Evolutionary conservation across 306 rosid genomes (phyloP), one percentile per base, ranked within the genome.

Genomic region (Vicia villosa): DNA sequence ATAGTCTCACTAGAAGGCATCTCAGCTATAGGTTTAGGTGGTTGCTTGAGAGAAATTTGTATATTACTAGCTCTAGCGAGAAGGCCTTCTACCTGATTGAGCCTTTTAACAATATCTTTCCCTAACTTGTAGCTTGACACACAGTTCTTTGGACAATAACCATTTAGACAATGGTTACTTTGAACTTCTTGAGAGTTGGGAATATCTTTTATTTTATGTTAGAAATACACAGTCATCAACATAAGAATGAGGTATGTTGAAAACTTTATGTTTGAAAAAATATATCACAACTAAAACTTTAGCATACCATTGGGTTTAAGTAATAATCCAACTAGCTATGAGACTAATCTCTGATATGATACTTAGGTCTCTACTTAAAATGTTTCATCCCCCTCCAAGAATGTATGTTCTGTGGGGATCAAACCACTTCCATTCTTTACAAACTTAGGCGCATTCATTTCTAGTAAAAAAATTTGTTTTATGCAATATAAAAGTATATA

Each of bases 121-220:
- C 74, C 74, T 0, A 59, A 12, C 19, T 78, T 66, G 58, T 52
- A 52, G 32, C 70, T 72, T 47, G 59, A 37, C 14, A 6, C 1
- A 28, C 59, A 72, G 5, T 71, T 46, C 47, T 66, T 78, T 9
- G 57, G 42, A 1, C 69, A 66, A 8, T 13, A 57, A 37, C 65
- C 66, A 8, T 32, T 5, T 5, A 50, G 13, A 24, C 73, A 72
- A 46, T 57, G 12, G 11, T 58, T 72, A 12, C 34, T 65, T 1
- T 17, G 30, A 37, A 19, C 14, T 63, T 70, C 61, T 52, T 19
- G 52, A 19, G 10, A 14, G 30, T 1, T 15, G 4, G 10, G 32
- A 63, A 63, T 63, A n/a, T 20, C 36, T 11, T 63, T 13, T 16
- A 62, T 52, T 21, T 32, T 47, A 62, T 77, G 36, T 6, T 58